Percentiles rank a stretch among this genome's conserved stretches.
These are phyloP conservation scores for Gossypium schwendimanii DNA, from an alignment of 441 rosid species.

Conservation along the genomic window DNA sequence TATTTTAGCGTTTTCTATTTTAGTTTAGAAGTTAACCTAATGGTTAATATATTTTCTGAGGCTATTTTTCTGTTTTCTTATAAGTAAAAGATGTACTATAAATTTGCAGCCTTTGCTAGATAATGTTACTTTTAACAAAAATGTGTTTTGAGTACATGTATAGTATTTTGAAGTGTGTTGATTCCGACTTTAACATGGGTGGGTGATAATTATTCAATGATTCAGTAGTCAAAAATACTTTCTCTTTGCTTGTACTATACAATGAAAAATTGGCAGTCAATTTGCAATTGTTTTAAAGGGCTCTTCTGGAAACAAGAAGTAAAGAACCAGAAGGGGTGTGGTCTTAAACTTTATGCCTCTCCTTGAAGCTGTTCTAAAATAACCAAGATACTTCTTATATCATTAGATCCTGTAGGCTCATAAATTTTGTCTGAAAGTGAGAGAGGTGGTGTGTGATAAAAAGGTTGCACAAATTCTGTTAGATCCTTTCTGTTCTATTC, in stretches of 20 bases:
- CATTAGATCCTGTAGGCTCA: background rate
- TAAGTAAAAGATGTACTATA: background rate
- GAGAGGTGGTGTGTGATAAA: background rate
- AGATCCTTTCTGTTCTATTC: background rate
- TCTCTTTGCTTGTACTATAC: background rate
- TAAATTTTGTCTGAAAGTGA: background rate
- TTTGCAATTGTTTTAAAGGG: background rate
- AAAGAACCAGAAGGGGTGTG: background rate
- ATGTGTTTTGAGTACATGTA: background rate
- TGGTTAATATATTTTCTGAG: background rate
- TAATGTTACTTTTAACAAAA: background rate
- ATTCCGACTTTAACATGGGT: background rate
- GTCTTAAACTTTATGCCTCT: conserved; percentile 1
- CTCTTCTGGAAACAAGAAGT: background rate
- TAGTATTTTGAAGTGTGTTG: background rate
- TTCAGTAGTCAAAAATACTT: background rate
- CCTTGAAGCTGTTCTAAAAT: background rate
- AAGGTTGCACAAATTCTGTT: background rate
- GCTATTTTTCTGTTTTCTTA: background rate
- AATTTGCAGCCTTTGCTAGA: background rate
- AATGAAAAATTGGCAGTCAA: background rate
- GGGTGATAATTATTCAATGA: background rate
- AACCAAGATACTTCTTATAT: background rate
- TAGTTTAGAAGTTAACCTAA: background rate
- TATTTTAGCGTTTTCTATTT: conserved; percentile 3